These are phyloP conservation scores for Daldinia sp. DNA, from an alignment of 2,329 filamentous ascomycete genomes.

Conservation along the genomic window DNA sequence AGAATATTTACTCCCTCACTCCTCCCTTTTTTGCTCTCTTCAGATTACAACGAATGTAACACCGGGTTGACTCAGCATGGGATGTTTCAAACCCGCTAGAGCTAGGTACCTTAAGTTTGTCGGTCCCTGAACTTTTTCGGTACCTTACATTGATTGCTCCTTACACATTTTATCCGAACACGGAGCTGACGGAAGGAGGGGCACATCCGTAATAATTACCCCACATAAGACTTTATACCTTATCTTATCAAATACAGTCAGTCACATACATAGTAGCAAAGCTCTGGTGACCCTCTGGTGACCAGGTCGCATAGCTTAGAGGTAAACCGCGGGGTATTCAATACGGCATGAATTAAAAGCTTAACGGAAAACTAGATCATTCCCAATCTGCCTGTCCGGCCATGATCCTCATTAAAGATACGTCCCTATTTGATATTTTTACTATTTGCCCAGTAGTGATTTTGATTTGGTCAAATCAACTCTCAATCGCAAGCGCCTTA, in stretches of 20 bases:
- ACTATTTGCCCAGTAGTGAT: neutral
- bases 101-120: slow-evolving; percentile 2
- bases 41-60: neutral
- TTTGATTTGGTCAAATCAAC: slow-evolving; percentile 52
- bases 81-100: slow-evolving; percentile 9
- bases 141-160: slow-evolving; percentile 14
- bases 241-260: slow-evolving; percentile 4
- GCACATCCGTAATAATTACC: neutral
- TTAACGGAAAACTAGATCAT: slow-evolving; percentile 4
- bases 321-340: slow-evolving; percentile 21
- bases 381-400: neutral
- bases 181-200: slow-evolving; percentile 25
- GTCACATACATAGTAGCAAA: no score
- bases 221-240: neutral
- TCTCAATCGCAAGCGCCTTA: slow-evolving; percentile 83
- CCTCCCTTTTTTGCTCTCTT: slow-evolving; percentile 4
- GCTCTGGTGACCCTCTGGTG: no score
- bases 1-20: slow-evolving; percentile 1
- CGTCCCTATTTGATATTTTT: neutral
- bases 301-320: neutral
- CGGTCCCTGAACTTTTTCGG: slow-evolving; percentile 9
- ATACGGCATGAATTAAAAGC: slow-evolving; percentile 25
- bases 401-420: neutral
- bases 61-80: slow-evolving; percentile 30
- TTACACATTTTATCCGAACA: slow-evolving; percentile 37